Conservation (phyloP, 1,284 basidiomycete species). For the Cerioporus squamosus region DNA sequence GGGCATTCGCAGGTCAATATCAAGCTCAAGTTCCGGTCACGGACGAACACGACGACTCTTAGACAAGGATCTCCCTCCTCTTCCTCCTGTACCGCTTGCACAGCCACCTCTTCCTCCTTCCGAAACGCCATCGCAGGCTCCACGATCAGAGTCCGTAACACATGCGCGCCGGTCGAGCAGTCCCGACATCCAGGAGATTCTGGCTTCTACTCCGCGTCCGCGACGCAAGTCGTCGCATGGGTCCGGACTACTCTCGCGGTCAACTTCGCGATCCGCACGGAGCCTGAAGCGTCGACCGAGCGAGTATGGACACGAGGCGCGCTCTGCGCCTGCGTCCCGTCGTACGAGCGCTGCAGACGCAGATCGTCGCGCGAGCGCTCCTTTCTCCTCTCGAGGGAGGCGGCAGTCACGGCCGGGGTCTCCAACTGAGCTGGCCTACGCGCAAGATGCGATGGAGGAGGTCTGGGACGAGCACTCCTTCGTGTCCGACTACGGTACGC, state of each 20-base stretch:
- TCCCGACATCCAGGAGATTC: conserved; percentile 52
- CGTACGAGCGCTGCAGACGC: conserved; percentile 12
- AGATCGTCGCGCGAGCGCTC: conserved; percentile 12
- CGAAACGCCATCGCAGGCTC: conserved; percentile 5
- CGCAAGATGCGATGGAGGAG: conserved; percentile 18
- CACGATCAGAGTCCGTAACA: conserved; percentile 3
- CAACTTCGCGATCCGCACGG: conserved; percentile 27
- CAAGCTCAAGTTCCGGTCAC: background rate
- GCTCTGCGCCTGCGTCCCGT: conserved; percentile 11
- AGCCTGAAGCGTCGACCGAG: conserved; percentile 22
- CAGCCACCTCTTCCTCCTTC: conserved; percentile 13
- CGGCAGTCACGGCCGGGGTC: conserved; percentile 8
- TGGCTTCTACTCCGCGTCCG: conserved; percentile 50
- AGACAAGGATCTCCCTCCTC: conserved; percentile 34
- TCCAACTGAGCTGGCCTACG: conserved; percentile 18
- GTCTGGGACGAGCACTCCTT: conserved; percentile 35
- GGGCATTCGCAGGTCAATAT: background rate
- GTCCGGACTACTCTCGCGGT: conserved; percentile 20
- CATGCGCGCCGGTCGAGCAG: conserved; percentile 33
- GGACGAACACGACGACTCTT: background rate
- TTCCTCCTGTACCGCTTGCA: conserved; percentile 20
- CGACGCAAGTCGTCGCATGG: conserved; percentile 35
- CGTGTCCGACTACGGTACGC: conserved; percentile 36
- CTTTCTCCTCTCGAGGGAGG: conserved; percentile 6
- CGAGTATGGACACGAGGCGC: conserved; percentile 18